Evolutionary conservation across 2,329 filamentous ascomycete genomes (phyloP).

Genomic region (Colletotrichum limetticola): DNA sequence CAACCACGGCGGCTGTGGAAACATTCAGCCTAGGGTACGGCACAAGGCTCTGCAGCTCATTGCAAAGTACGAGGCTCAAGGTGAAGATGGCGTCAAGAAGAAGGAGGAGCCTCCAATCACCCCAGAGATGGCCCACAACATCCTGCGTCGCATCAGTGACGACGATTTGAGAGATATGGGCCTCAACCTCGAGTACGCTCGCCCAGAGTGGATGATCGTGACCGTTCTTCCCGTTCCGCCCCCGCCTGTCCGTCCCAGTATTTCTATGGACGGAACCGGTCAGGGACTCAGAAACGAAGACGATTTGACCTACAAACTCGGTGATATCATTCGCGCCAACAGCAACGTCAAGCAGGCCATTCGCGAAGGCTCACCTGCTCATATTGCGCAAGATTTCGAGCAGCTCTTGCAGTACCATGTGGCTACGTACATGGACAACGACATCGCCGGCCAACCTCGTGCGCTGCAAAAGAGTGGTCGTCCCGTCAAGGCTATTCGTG

Average conservation of each 20-base stretch:
- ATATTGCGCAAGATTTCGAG: slow-evolving; percentile 92
- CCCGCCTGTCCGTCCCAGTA: slow-evolving; percentile 94
- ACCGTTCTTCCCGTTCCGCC: slow-evolving; percentile 95
- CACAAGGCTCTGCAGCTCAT: slow-evolving; percentile 87
- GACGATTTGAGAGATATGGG: slow-evolving; percentile 88
- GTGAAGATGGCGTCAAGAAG: slow-evolving; percentile 76
- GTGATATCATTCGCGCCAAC: slow-evolving; percentile 98
- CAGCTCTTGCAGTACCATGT: slow-evolving; percentile 96
- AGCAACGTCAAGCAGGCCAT: slow-evolving; percentile 92
- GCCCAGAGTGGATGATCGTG: slow-evolving; percentile 98
- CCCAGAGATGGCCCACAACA: slow-evolving; percentile 84
- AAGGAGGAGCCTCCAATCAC: slow-evolving; percentile 86
- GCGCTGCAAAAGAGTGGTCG: slow-evolving; percentile 97
- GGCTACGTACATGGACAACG: slow-evolving; percentile 99
- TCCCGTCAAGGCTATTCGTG: slow-evolving; percentile 95
- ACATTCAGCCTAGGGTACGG: slow-evolving; percentile 87
- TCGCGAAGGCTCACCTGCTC: slow-evolving; percentile 88
- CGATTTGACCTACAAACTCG: slow-evolving; percentile 98
- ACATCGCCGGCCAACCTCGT: slow-evolving; percentile 94
- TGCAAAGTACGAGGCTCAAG: slow-evolving; percentile 79
- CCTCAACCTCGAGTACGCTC: slow-evolving; percentile 92
- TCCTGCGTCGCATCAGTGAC: slow-evolving; percentile 86
- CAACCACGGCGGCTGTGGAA: slow-evolving; percentile 92
- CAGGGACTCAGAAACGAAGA: slow-evolving; percentile 96
- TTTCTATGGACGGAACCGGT: slow-evolving; percentile 94